Base-by-base conservation (phyloP, 2,329 filamentous ascomycete species). In the Cladophialophora psammophila region DNA sequence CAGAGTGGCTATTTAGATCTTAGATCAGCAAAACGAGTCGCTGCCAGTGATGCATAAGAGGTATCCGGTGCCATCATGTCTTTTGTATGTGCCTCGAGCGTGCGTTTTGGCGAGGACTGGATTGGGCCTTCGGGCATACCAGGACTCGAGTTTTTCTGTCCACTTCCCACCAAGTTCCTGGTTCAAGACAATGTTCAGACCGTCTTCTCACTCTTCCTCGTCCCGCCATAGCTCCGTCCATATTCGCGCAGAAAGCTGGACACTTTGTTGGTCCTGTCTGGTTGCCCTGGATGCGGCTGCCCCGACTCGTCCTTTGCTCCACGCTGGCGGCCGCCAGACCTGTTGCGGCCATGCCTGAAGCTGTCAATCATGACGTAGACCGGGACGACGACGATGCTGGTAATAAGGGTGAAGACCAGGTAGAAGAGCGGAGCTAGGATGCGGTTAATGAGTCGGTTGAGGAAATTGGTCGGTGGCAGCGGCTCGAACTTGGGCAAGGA, bases 311-410 rank as follows among this genome's bases (percentile, higher is more conserved):
- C 42, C 40, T 31, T 40, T 5, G 63, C 32, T 32, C 55, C 20
- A 5, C 63, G 56, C 32, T 65, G 13, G 32, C 63, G 13, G 32
- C 63, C 63, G 12, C 63, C 63, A 26, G 38, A 36, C n/a, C 48
- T 59, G 35, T 32, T 38, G 5, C 63, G 48, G 59, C 65, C 65
- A 12, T 69, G 65, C 53, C 67, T 69, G 62, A 67, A 65, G 53
- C 67, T 67, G 31, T 69, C 68, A 31, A 69, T 68, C 40, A 67
- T 65, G 20, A 66, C 66, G 36, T 67, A 69, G 32, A 69, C 45
- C 1, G 68, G 68, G 8, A 69, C 68, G 32, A 69, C 48, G 12
- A 69, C 38, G 54, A 69, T 68, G 45, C 57, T 61, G 8, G 62
- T 64, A 8, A 69, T 58, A 13, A 67, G 64, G 15, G 65, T 69